These are phyloP conservation scores for Rhododendron simsii DNA, from an alignment of 148 eudicot species.

Conservation along the genomic window DNA sequence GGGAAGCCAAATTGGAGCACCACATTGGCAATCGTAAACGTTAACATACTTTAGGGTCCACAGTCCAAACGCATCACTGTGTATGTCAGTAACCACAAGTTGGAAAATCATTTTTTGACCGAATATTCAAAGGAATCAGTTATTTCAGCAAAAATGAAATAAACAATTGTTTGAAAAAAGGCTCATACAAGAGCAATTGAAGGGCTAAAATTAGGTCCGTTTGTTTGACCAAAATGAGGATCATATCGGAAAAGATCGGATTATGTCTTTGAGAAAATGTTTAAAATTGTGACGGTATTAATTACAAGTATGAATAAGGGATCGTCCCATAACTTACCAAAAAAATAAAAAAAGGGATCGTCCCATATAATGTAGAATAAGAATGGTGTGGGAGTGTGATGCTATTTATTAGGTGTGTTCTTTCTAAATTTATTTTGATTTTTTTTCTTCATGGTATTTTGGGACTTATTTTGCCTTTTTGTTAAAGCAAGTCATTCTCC, in stretches of 20 bases:
- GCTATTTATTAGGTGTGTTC: not conserved
- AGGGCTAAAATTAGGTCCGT: not conserved
- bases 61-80: not conserved
- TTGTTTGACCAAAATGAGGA: not conserved
- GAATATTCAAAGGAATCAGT: not conserved
- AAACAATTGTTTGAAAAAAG: not conserved
- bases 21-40: not conserved
- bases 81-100: not conserved
- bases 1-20: not conserved
- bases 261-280: not conserved
- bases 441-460: too few species aligned
- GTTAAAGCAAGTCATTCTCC: too few species aligned
- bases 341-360: too few species aligned
- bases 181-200: not conserved
- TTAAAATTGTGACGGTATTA: not conserved
- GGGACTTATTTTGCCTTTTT: too few species aligned
- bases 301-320: not conserved
- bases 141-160: not conserved
- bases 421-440: too few species aligned
- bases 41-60: not conserved
- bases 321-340: too few species aligned
- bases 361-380: not conserved
- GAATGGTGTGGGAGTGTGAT: not conserved
- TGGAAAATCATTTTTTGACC: not conserved
- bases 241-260: not conserved